Percentiles rank a stretch among this genome's conserved stretches.
Conservation (phyloP, 129 eudicot genomes). For the Lonicera japonica region DNA sequence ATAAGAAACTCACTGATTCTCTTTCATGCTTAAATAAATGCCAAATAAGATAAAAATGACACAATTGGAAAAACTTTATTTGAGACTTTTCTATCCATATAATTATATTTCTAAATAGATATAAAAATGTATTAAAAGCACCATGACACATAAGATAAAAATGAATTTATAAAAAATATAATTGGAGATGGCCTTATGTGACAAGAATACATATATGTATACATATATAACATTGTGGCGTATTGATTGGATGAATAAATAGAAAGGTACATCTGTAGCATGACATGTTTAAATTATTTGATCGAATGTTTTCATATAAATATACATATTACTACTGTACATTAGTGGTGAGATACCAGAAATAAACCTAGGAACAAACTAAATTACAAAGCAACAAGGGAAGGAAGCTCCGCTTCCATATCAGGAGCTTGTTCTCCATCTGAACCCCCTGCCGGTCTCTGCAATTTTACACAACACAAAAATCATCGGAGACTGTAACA, state of each 20-base stretch:
- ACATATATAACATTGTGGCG: no score
- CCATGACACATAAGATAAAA: no score
- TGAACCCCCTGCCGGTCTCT: constrained; percentile 28
- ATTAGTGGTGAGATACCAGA: constrained; percentile 22
- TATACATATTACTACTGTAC: constrained; percentile 35
- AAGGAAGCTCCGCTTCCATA: constrained; percentile 74
- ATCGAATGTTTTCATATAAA: constrained; percentile 15
- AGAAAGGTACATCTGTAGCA: background rate
- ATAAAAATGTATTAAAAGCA: no score
- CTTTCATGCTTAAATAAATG: no score
- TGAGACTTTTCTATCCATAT: no score
- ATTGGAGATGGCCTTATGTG: no score
- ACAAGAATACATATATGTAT: no score
- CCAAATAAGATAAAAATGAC: no score
- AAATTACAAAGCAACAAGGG: constrained; percentile 73
- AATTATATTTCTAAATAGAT: no score
- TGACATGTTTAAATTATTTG: constrained; percentile 3
- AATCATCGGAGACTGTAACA: background rate
- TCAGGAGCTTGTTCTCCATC: constrained; percentile 67
- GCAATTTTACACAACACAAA: constrained; percentile 3
- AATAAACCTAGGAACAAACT: constrained; percentile 2
- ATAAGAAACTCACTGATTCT: no score
- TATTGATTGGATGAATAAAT: background rate
- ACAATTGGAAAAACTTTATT: no score
- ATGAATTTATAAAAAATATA: no score